A percentile compares a stretch with the other conserved stretches of the same genome.
Conservation (phyloP, 371 early-diverging fungal genomes). For the Rhizomucor pusillus region DNA sequence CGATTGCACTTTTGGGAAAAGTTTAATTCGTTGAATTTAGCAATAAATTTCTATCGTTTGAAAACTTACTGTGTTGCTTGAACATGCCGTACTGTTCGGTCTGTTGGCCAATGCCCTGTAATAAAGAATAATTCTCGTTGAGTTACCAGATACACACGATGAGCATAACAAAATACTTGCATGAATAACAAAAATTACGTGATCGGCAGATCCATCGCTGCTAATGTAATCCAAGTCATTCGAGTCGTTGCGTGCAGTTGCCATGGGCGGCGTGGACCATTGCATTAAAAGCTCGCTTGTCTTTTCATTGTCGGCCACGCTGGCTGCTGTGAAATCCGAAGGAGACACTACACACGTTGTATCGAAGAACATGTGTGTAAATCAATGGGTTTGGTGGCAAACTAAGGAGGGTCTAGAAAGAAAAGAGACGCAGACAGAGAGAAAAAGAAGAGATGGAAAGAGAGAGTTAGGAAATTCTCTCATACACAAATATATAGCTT, state of each 20-base stretch:
- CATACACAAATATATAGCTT: background rate
- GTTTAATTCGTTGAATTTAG: background rate
- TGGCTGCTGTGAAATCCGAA: background rate
- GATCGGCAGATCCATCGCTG: slow-evolving; percentile 19
- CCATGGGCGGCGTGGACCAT: too few relatives aligned
- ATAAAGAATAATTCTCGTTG: background rate
- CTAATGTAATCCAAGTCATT: too few relatives aligned
- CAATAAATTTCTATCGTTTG: background rate
- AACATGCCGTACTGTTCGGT: slow-evolving; percentile 58
- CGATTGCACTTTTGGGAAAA: slow-evolving; percentile 32
- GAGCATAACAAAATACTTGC: slow-evolving; percentile 19
- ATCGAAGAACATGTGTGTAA: too few relatives aligned
- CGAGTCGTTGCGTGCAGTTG: too few relatives aligned
- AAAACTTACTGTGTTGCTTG: slow-evolving; percentile 44
- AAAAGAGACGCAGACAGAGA: slow-evolving; percentile 1
- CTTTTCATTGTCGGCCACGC: too few relatives aligned
- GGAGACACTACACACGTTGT: too few relatives aligned
- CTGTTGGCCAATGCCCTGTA: slow-evolving; percentile 67
- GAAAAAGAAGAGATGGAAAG: slow-evolving; percentile 1
- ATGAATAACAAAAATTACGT: slow-evolving; percentile 62
- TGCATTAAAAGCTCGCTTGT: too few relatives aligned
- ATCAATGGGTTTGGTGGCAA: too few relatives aligned
- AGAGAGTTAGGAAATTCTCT: slow-evolving; percentile 3
- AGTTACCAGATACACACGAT: background rate
- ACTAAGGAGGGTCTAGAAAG: slow-evolving; percentile 1